These are phyloP conservation scores for Delonix regia DNA, from an alignment of 306 rosid genomes.

Conservation along the genomic window DNA sequence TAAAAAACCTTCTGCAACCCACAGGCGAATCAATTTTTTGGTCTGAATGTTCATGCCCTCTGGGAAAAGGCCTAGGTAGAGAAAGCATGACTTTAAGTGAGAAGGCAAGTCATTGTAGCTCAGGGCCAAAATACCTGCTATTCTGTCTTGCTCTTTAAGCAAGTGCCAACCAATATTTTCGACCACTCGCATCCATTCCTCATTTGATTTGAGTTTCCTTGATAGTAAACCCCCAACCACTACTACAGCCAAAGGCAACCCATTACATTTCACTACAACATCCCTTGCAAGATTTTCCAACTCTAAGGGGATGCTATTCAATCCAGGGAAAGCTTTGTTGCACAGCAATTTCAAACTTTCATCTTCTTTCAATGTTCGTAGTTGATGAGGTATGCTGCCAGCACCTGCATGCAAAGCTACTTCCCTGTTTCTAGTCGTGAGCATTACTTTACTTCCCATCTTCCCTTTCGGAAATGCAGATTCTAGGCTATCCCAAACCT, in stretches of 20 bases:
- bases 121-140: slow-evolving; percentile 43
- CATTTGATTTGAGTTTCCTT: slow-evolving; percentile 40
- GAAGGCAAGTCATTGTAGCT: slow-evolving; percentile 54
- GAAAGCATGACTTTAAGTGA: slow-evolving; percentile 49
- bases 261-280: slow-evolving; percentile 46
- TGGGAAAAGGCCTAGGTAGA: slow-evolving; percentile 51
- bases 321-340: slow-evolving; percentile 45
- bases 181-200: slow-evolving; percentile 46
- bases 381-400: slow-evolving; percentile 37
- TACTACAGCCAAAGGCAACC: slow-evolving; percentile 55
- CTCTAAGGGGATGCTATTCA: slow-evolving; percentile 30
- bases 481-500: slow-evolving; percentile 45
- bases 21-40: slow-evolving; percentile 43
- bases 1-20: slow-evolving; percentile 56
- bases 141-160: slow-evolving; percentile 42
- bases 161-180: slow-evolving; percentile 45
- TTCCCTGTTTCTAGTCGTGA: slow-evolving; percentile 44
- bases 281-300: slow-evolving; percentile 43
- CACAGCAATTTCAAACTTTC: slow-evolving; percentile 47
- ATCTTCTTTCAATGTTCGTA: slow-evolving; percentile 34
- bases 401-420: slow-evolving; percentile 51
- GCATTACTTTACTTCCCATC: slow-evolving; percentile 48
- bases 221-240: slow-evolving; percentile 56
- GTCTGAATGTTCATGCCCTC: slow-evolving; percentile 41
- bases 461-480: slow-evolving; percentile 42